A percentile compares a stretch with the other conserved stretches of the same genome.
Evolutionary conservation across 2,329 filamentous ascomycete genomes (phyloP).

Genomic region (Paecilomyces dactylethromorphus): DNA sequence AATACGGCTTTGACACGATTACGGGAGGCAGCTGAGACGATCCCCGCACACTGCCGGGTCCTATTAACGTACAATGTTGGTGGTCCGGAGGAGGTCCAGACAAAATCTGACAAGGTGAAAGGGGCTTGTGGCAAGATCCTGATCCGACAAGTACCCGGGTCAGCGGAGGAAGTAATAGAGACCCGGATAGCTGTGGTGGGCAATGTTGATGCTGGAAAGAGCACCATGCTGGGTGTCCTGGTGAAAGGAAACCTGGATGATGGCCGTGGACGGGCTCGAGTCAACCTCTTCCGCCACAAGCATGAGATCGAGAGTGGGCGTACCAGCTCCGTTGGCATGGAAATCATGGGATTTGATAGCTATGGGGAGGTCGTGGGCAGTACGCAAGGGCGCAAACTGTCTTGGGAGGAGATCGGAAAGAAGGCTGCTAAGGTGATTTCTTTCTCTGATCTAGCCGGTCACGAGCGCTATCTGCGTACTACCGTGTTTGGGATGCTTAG

Average conservation of each 20-base stretch:
- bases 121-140: conserved; percentile 81
- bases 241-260: conserved; percentile 95
- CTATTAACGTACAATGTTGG: conserved; percentile 88
- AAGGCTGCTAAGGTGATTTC: conserved; percentile 93
- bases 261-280: conserved; percentile 83
- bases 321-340: conserved; percentile 96
- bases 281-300: conserved; percentile 96
- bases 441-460: conserved; percentile 91
- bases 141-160: conserved; percentile 66
- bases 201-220: conserved; percentile 96
- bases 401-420: conserved; percentile 96
- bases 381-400: conserved; percentile 76
- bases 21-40: conserved; percentile 54
- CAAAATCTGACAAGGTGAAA: conserved; percentile 59
- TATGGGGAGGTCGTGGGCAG: conserved; percentile 75
- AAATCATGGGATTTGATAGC: conserved; percentile 96
- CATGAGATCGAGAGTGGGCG: conserved; percentile 94
- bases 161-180: conserved; percentile 84
- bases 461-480: conserved; percentile 90
- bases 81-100: conserved; percentile 64
- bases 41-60: conserved; percentile 70
- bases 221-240: conserved; percentile 88
- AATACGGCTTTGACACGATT: conserved; percentile 62
- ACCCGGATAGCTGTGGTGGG: conserved; percentile 94
- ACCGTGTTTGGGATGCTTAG: conserved; percentile 94